A percentile compares a stretch with the other conserved stretches of the same genome.
These are phyloP conservation scores for Umbelopsis sp. DNA, from an alignment of 192 early-diverging fungal genomes.

Conservation along the genomic window DNA sequence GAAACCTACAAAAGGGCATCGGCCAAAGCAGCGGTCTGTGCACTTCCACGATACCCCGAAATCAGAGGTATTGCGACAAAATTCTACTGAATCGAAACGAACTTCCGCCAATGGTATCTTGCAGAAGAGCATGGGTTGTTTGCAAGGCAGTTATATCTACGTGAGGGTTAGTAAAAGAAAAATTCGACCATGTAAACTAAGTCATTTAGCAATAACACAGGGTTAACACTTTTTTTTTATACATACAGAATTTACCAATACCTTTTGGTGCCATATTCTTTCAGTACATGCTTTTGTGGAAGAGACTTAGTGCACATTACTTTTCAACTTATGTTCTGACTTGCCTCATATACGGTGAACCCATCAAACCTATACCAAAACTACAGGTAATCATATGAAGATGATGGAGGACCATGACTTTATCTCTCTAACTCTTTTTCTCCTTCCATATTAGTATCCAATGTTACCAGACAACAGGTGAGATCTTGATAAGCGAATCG, in stretches of 20 bases:
- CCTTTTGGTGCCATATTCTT: constrained; percentile 82
- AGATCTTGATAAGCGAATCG: background rate
- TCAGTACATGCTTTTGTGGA: constrained; percentile 87
- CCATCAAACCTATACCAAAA: constrained; percentile 78
- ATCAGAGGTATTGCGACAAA: background rate
- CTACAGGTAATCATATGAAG: constrained; percentile 43
- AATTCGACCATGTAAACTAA: background rate
- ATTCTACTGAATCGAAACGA: background rate
- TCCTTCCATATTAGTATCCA: constrained; percentile 54
- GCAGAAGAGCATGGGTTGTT: constrained; percentile 15
- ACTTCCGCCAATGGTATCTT: background rate
- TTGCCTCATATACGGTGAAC: constrained; percentile 78
- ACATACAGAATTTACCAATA: constrained; percentile 66
- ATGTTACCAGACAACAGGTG: constrained; percentile 72
- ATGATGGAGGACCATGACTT: background rate
- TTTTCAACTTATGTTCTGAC: constrained; percentile 73
- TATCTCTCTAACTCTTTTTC: background rate
- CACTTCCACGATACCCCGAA: background rate
- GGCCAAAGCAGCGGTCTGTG: constrained; percentile 15
- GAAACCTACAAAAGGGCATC: constrained; percentile 5
- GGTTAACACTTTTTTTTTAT: no score
- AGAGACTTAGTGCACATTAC: constrained; percentile 77
- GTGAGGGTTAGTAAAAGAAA: constrained; percentile 27
- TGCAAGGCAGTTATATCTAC: constrained; percentile 37
- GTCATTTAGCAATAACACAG: background rate